Percentiles rank a stretch among this genome's conserved stretches.
These are phyloP conservation scores for Fusarium sarcochroum DNA, from an alignment of 2,329 filamentous ascomycete species.

Conservation along the genomic window DNA sequence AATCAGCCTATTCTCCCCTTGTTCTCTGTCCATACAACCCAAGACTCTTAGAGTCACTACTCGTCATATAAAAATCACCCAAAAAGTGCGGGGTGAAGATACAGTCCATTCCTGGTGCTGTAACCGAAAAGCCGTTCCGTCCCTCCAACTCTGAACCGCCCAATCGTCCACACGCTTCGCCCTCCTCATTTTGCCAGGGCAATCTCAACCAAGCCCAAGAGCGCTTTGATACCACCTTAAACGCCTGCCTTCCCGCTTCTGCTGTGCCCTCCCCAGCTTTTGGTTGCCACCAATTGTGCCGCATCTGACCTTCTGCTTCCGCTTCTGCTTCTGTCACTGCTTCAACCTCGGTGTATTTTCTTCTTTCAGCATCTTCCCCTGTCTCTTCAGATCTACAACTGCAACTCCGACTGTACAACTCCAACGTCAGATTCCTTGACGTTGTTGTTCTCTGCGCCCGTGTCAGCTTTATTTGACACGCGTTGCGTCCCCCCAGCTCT, in stretches of 20 bases:
- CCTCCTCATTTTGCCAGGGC: slow-evolving; percentile 41
- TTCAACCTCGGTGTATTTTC: slow-evolving; percentile 39
- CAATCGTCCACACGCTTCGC: slow-evolving; percentile 40
- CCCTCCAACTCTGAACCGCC: slow-evolving; percentile 47
- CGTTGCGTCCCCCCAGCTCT: slow-evolving; percentile 23
- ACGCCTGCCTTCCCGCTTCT: slow-evolving; percentile 42
- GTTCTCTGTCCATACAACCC: slow-evolving; percentile 8
- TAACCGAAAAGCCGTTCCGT: slow-evolving; percentile 49
- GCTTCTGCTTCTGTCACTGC: slow-evolving; percentile 33
- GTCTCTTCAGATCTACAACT: slow-evolving; percentile 33
- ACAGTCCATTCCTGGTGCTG: slow-evolving; percentile 38
- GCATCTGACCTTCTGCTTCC: slow-evolving; percentile 45
- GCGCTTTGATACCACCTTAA: slow-evolving; percentile 31
- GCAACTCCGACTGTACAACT: slow-evolving; percentile 8
- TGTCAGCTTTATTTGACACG: slow-evolving; percentile 38
- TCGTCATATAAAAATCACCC: slow-evolving; percentile 37
- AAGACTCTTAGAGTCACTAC: slow-evolving; percentile 9
- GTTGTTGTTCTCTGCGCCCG: slow-evolving; percentile 35
- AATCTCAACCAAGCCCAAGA: slow-evolving; percentile 38
- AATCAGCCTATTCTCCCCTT: slow-evolving; percentile 45
- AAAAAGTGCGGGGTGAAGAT: slow-evolving; percentile 49
- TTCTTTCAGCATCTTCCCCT: slow-evolving; percentile 36
- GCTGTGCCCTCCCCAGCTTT: slow-evolving; percentile 44
- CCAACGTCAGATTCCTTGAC: slow-evolving; percentile 38
- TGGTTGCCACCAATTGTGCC: slow-evolving; percentile 45